Percentiles rank a stretch among this genome's conserved stretches.
Conservation (phyloP, 257 asterid species). For the Solanum rostratum region DNA sequence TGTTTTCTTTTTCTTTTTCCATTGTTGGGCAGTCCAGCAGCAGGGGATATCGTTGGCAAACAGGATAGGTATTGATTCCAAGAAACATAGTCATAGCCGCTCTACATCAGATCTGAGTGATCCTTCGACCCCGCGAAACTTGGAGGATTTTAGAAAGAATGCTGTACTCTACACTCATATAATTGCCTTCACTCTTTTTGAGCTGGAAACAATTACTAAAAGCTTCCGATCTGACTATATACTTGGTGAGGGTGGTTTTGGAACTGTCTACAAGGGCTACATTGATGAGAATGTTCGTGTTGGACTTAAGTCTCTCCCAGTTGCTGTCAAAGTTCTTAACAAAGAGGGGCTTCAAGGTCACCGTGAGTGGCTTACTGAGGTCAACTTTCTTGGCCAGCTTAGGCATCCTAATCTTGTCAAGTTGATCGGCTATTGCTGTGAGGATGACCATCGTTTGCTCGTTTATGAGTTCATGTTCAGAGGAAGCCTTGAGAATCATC, state of each 20-base stretch:
- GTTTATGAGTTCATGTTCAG: constrained; percentile 97
- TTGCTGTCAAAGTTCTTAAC: constrained; percentile 96
- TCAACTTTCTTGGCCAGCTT: constrained; percentile 93
- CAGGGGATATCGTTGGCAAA: constrained; percentile 30
- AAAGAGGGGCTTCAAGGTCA: constrained; percentile 99
- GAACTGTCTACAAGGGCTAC: constrained; percentile 96
- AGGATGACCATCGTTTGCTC: constrained; percentile 94
- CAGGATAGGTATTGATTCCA: constrained; percentile 35
- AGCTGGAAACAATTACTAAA: constrained; percentile 95
- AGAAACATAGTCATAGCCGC: constrained; percentile 60
- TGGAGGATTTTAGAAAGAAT: constrained; percentile 71
- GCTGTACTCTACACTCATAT: constrained; percentile 73
- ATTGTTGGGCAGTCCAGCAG: constrained; percentile 46
- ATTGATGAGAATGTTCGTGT: constrained; percentile 95
- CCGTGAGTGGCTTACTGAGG: constrained; percentile 99
- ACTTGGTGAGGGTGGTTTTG: constrained; percentile 98
- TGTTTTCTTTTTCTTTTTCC: not conserved
- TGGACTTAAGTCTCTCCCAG: constrained; percentile 91
- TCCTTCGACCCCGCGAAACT: constrained; percentile 68
- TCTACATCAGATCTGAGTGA: constrained; percentile 84
- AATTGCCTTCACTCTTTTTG: constrained; percentile 81
- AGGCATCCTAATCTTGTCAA: constrained; percentile 94
- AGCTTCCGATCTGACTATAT: constrained; percentile 98
- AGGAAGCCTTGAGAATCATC: constrained; percentile 97
- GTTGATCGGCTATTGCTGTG: constrained; percentile 97